Conservation (phyloP, 2,329 filamentous ascomycete species). For the Beauveria brongniartii region DNA sequence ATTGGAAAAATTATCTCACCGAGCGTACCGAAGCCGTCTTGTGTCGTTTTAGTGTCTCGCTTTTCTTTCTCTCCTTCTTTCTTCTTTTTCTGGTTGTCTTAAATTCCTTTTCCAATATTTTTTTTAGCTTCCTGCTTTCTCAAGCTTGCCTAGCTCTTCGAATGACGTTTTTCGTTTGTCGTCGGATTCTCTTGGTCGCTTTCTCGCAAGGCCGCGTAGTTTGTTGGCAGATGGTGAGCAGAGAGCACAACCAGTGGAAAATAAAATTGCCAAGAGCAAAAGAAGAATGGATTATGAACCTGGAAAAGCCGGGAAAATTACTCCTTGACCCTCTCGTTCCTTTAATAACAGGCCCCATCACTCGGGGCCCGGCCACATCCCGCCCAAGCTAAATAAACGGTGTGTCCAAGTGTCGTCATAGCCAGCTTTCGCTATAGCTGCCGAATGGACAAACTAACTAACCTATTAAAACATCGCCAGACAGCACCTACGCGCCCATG, state of each 20-base stretch:
- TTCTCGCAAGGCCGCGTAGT: neutral
- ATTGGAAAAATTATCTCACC: neutral
- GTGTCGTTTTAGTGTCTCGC: too few species aligned
- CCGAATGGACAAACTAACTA: neutral
- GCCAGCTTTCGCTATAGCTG: neutral
- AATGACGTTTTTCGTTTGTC: too few species aligned
- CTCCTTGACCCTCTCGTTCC: neutral
- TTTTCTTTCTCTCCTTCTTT: too few species aligned
- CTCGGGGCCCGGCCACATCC: neutral
- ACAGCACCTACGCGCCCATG: neutral
- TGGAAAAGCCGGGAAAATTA: too few species aligned
- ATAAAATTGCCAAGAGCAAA: too few species aligned
- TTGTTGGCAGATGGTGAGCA: too few species aligned
- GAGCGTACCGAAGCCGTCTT: neutral
- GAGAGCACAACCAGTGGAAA: too few species aligned
- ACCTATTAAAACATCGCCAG: neutral
- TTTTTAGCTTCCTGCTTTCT: neutral
- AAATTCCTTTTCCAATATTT: too few species aligned
- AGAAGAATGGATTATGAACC: too few species aligned
- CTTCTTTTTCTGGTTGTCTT: too few species aligned
- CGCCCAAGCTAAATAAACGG: neutral
- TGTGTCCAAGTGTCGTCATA: neutral
- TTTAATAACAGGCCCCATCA: neutral
- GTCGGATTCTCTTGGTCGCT: neutral
- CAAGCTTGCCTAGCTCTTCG: neutral